Conservation (phyloP, 108 stramenopile species). For the Skeletonema costatum region DNA sequence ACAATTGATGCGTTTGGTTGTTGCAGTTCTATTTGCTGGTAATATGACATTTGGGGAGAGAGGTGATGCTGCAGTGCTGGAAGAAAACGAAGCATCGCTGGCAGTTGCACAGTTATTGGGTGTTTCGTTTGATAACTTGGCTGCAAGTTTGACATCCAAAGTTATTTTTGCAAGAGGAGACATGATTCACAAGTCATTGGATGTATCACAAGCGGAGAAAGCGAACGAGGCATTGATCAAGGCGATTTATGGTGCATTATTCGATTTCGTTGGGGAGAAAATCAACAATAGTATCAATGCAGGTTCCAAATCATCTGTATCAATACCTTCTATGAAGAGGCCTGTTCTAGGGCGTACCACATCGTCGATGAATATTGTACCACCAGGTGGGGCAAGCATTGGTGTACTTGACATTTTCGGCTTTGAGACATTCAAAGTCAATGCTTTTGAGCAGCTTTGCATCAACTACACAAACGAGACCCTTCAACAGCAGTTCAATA, state of each 20-base stretch:
- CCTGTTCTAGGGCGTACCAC: background rate
- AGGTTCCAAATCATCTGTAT: conserved; percentile 15
- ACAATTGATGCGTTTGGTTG: conserved; percentile 55
- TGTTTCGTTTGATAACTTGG: conserved; percentile 52
- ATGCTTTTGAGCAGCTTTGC: conserved; percentile 95
- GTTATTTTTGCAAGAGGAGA: conserved; percentile 58
- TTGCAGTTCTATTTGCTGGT: conserved; percentile 65
- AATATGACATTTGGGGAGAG: conserved; percentile 61
- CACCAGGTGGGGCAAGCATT: conserved; percentile 37
- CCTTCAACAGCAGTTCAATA: conserved; percentile 95
- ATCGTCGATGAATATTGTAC: conserved; percentile 30
- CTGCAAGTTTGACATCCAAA: conserved; percentile 66
- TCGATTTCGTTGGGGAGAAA: conserved; percentile 68
- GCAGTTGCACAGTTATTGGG: conserved; percentile 73
- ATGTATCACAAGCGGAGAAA: conserved; percentile 62
- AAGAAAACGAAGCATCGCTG: conserved; percentile 49
- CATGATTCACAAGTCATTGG: conserved; percentile 59
- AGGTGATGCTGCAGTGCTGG: conserved; percentile 49
- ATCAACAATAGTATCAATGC: conserved; percentile 56
- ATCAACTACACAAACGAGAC: conserved; percentile 97
- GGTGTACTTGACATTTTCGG: conserved; percentile 97
- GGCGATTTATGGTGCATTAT: conserved; percentile 84
- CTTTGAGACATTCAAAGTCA: conserved; percentile 93
- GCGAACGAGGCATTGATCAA: conserved; percentile 92
- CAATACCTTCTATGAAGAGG: background rate